A percentile compares a stretch with the other conserved stretches of the same genome.
Evolutionary conservation across 441 rosid species (phyloP).

Genomic region (Erodium chrysanthum): DNA sequence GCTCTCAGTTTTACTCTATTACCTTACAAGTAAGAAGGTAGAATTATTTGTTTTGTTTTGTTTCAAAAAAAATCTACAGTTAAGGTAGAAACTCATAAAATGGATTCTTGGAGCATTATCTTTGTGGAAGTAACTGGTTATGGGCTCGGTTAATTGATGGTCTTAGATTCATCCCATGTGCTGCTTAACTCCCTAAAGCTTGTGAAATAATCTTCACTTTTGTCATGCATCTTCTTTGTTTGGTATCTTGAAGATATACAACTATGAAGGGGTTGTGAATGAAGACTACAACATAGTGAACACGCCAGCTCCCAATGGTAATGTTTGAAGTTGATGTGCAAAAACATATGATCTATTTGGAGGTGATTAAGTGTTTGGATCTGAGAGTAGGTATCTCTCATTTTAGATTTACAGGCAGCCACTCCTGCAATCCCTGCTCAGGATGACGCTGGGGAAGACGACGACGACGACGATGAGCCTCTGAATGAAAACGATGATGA

Average conservation of each 20-base stretch:
- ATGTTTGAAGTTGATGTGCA: slow-evolving; percentile 6
- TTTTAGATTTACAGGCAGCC: slow-evolving; percentile 60
- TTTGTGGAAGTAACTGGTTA: too few species aligned
- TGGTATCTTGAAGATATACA: slow-evolving; percentile 55
- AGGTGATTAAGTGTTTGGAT: slow-evolving; percentile 1
- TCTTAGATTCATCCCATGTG: slow-evolving; percentile 45
- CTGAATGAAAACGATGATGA: slow-evolving; percentile 89
- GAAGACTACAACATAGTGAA: slow-evolving; percentile 80
- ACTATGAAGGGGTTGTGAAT: slow-evolving; percentile 68
- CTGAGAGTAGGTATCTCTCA: slow-evolving; percentile 11
- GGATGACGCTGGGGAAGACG: slow-evolving; percentile 48
- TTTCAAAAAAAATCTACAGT: background rate
- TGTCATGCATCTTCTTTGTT: background rate
- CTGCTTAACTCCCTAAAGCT: background rate
- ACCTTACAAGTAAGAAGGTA: background rate
- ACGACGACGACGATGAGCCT: slow-evolving; percentile 54
- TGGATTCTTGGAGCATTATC: too few species aligned
- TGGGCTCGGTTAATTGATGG: too few species aligned
- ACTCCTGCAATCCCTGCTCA: slow-evolving; percentile 55
- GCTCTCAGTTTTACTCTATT: background rate
- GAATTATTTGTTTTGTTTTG: background rate
- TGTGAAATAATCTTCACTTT: background rate
- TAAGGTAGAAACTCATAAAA: background rate
- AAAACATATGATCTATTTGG: slow-evolving; percentile 5
- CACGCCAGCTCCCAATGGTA: slow-evolving; percentile 92